phyloP scores from a whole-genome alignment of 129 eudicot genomes.

The Heracleum sosnowskyi region DNA sequence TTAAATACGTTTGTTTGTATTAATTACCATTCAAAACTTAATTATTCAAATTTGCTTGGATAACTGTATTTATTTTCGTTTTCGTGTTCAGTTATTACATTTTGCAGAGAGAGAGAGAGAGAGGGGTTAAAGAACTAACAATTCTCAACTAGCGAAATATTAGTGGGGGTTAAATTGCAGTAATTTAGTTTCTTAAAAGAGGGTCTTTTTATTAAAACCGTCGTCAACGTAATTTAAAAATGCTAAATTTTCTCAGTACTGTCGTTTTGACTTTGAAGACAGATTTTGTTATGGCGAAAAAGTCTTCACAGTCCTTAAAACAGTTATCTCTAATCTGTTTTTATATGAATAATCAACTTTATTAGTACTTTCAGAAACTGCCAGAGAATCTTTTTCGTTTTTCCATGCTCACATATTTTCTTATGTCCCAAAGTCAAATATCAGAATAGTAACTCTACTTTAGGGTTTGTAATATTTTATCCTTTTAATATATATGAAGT shows the following conservation, averaged over 20 bases:
- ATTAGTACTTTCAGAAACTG: conserved; percentile 19
- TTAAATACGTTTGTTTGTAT: not conserved
- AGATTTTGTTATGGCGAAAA: not conserved
- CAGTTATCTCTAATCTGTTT: conserved; percentile 26
- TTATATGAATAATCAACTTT: conserved; percentile 6
- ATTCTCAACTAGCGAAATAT: not conserved
- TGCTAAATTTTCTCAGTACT: conserved; percentile 12
- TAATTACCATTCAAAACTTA: not conserved
- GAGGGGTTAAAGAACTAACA: not conserved
- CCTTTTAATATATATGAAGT: too few species aligned
- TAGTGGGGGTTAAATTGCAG: conserved; percentile 11
- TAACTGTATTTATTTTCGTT: conserved; percentile 4
- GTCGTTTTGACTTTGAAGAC: not conserved
- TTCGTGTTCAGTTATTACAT: not conserved
- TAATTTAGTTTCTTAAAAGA: not conserved
- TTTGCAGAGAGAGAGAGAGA: conserved; percentile 20
- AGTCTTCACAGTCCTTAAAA: conserved; percentile 3
- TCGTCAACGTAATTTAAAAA: conserved; percentile 9
- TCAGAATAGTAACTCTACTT: conserved; percentile 6
- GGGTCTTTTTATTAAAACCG: not conserved
- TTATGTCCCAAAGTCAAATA: conserved; percentile 12
- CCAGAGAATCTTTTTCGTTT: conserved; percentile 23
- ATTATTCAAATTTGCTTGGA: not conserved
- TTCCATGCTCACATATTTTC: conserved; percentile 19
- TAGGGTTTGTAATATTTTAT: conserved; percentile 39